These are phyloP conservation scores for Rhizopogon vulgaris DNA, from an alignment of 768 basidiomycete genomes.

Conservation along the genomic window DNA sequence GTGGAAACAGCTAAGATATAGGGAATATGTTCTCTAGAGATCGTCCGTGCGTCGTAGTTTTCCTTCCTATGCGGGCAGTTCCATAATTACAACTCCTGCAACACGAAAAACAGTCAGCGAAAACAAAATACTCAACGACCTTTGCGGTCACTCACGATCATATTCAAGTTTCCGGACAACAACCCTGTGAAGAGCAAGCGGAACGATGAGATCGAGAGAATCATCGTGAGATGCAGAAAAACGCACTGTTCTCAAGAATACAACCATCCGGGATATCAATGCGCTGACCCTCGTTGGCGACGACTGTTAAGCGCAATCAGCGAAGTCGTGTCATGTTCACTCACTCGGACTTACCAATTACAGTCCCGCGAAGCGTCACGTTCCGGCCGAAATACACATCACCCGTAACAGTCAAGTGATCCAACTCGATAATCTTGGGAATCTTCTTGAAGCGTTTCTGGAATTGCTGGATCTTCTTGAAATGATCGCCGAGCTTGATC, in stretches of 20 bases:
- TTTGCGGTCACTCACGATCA: slow-evolving; percentile 46
- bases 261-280: slow-evolving; percentile 76
- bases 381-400: slow-evolving; percentile 65
- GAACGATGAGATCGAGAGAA: slow-evolving; percentile 11
- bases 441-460: slow-evolving; percentile 75
- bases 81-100: background rate
- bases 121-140: background rate
- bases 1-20: background rate
- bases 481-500: slow-evolving; percentile 72
- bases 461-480: slow-evolving; percentile 70
- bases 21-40: background rate
- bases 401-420: slow-evolving; percentile 69
- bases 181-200: slow-evolving; percentile 34
- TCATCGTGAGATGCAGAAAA: background rate
- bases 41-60: background rate
- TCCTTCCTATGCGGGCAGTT: background rate
- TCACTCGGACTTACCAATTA: slow-evolving; percentile 37
- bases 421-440: slow-evolving; percentile 65
- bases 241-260: slow-evolving; percentile 59
- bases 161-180: slow-evolving; percentile 68
- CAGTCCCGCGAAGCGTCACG: slow-evolving; percentile 58
- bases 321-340: background rate
- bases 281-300: slow-evolving; percentile 71
- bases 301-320: slow-evolving; percentile 28
- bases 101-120: background rate